Base-by-base conservation (phyloP, 108 stramenopile species). In the Craspedostauros australis region DNA sequence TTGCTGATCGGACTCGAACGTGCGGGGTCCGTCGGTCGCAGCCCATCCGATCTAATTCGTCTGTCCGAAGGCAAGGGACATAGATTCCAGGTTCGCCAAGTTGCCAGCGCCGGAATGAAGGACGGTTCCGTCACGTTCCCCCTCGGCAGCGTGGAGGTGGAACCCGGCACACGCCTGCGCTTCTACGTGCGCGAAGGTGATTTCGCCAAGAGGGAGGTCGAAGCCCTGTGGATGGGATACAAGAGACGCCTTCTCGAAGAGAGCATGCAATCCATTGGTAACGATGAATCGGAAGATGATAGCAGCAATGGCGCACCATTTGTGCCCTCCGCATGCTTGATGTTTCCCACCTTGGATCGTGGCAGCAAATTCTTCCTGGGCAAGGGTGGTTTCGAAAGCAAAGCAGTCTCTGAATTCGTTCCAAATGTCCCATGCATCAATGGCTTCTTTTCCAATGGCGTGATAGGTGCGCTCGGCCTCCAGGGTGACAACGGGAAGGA, bases 121-220 rank as follows among this genome's bases (percentile, higher is more conserved):
- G 85, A 88, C 66, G 91, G 91, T 22, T 70, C 73, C 30, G 85
- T 93, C 18, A 88, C 82, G 2, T 69, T 93, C 29, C 70, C 82
- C 2, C 46, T 79, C 36, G 91, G 87, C 20, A 82, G 73, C 56
- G 87, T 88, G 4, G 59, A 88, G 46, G 62, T 89, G n/a, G 49
- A 77, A 18, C 60, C 77, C 23, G 91, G 91, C 29, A 77, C 66
- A 21, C 61, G 91, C 39, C 62, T 88, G 41, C 70, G 84, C 28
- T 93, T 89, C 70, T 93, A 76, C 70, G 91, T 93, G 20, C 54
- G 91, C 25, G 88, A 93, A 58, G 62, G 73, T 0, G 75, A 74
- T 3, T 86, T 86, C 73, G 85, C 91, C n/a, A 87, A 73, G 48
- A 88, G 85, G 64, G 91, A 89, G 67, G 70, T 85, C 2, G 79